phyloP scores from a whole-genome alignment of 2,329 filamentous ascomycete species.

The Pseudopyricularia javanii region DNA sequence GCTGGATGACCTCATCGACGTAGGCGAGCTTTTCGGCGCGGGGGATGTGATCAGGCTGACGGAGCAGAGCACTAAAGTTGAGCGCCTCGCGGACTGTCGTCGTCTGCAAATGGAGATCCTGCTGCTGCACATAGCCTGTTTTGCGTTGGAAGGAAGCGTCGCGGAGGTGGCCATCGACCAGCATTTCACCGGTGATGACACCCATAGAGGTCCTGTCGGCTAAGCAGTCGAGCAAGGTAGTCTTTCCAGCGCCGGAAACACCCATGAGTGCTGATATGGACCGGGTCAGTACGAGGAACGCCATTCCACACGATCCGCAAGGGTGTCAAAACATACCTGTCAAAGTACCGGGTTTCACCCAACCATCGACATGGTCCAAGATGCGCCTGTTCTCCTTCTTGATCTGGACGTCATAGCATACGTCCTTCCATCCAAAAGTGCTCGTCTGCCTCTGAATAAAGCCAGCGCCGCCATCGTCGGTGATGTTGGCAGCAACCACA shows the following conservation, averaged over 20 bases:
- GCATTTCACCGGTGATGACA: constrained; percentile 53
- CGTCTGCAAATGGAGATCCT: constrained; percentile 45
- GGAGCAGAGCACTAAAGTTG: constrained; percentile 42
- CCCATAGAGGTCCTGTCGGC: constrained; percentile 47
- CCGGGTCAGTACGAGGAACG: background rate
- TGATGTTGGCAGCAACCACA: constrained; percentile 4
- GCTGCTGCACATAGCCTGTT: constrained; percentile 56
- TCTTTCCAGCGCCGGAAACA: constrained; percentile 51
- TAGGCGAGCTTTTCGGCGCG: constrained; percentile 46
- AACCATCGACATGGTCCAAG: constrained; percentile 70
- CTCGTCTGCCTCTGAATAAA: constrained; percentile 30
- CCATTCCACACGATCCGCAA: background rate
- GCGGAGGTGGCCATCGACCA: constrained; percentile 39
- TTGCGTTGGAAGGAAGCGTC: constrained; percentile 41
- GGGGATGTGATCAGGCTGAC: constrained; percentile 40
- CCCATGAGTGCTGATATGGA: constrained; percentile 50
- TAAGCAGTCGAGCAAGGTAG: constrained; percentile 44
- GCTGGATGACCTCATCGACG: constrained; percentile 52
- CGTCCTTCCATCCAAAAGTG: constrained; percentile 69
- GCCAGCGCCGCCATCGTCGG: constrained; percentile 11
- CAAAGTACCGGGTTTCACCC: constrained; percentile 80
- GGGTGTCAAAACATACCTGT: constrained; percentile 30
- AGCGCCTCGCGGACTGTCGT: constrained; percentile 43
- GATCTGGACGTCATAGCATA: constrained; percentile 61
- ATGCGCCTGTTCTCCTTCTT: constrained; percentile 61